Base-by-base conservation (phyloP, 306 rosid genomes). In the Glycine tomentella region DNA sequence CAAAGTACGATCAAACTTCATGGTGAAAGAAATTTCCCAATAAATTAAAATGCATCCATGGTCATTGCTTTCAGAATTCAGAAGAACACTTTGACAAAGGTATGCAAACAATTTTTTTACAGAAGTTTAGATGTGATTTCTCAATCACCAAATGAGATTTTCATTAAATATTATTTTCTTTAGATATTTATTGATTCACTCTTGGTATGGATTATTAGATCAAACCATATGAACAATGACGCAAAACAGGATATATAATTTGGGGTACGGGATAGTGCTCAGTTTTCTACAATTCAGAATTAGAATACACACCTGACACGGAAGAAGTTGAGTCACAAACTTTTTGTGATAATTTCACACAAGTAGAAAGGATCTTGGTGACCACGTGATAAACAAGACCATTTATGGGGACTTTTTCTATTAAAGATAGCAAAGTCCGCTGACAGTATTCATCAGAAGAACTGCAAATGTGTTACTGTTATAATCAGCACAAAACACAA, bases 381-480 rank as follows among this genome's bases (percentile, higher is more conserved):
- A 92, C 91, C 66, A 91, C 78, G 25, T 83, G 89, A 62, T 83
- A 75, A 87, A 95, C 89, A 80, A 75, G 83, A 76, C 78, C 74
- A 69, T 83, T 84, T 57, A 89, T 74, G 56, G 91, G 93, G 51
- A 90, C 83, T 78, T 86, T 88, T 82, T 93, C 95, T 63, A 95
- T 66, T 71, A 95, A 77, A 9, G 94, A 88, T 67, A 90, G 86
- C 91, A 95, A 87, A 75, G 92, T 85, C 76, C 8, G 86, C 73
- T 80, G 90, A 72, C 91, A 90, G 72, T 81, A 69, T 82, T 91
- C 92, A 76, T 88, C 85, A 20, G 91, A 85, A 40, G 83, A 90
- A 88, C 97, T 95, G 93, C 89, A 87, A 75, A 71, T 53, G 50
- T 58, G 79, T 72, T 58, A 75, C 48, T 58, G 76, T 64, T 63